Conservation (phyloP, 2,329 filamentous ascomycete species). For the Nemania diffusa region DNA sequence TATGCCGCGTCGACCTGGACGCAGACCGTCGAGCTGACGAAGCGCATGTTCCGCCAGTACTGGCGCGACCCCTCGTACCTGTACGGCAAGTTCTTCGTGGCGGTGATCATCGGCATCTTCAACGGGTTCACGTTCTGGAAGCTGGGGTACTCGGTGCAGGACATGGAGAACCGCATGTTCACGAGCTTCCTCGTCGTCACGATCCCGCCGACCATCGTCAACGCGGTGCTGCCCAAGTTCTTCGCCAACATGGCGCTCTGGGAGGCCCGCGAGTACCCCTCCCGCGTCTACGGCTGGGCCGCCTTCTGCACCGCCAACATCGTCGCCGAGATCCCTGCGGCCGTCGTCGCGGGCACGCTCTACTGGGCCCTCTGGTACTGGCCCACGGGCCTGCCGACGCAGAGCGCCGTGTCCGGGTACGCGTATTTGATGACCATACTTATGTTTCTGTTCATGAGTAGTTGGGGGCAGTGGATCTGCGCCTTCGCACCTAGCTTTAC, state of each 20-base stretch:
- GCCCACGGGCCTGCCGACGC: slow-evolving; percentile 74
- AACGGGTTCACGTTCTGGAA: slow-evolving; percentile 83
- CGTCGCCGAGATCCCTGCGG: slow-evolving; percentile 76
- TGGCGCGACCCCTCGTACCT: slow-evolving; percentile 82
- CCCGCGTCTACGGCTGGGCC: slow-evolving; percentile 80
- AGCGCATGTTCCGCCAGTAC: slow-evolving; percentile 76
- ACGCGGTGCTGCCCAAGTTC: slow-evolving; percentile 81
- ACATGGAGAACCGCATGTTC: slow-evolving; percentile 84
- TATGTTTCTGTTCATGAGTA: slow-evolving; percentile 79
- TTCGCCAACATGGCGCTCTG: slow-evolving; percentile 77
- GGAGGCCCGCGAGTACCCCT: slow-evolving; percentile 78
- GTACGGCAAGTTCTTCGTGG: slow-evolving; percentile 79
- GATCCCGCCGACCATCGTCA: slow-evolving; percentile 77
- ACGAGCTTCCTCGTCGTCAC: slow-evolving; percentile 73
- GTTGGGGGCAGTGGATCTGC: slow-evolving; percentile 86
- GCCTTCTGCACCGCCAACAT: slow-evolving; percentile 80
- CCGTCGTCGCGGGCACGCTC: slow-evolving; percentile 70
- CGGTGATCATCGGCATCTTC: slow-evolving; percentile 78
- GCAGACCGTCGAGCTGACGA: slow-evolving; percentile 74
- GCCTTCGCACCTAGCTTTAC: slow-evolving; percentile 83
- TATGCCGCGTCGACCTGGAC: slow-evolving; percentile 73
- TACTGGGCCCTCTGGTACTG: slow-evolving; percentile 85
- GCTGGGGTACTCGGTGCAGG: slow-evolving; percentile 70
- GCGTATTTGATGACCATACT: slow-evolving; percentile 81
- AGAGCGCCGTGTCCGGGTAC: slow-evolving; percentile 75